A percentile compares a stretch with the other conserved stretches of the same genome.
These are phyloP conservation scores for Cyberlindnera mississippiensis DNA, from an alignment of 805 yeast genomes.

Conservation along the genomic window DNA sequence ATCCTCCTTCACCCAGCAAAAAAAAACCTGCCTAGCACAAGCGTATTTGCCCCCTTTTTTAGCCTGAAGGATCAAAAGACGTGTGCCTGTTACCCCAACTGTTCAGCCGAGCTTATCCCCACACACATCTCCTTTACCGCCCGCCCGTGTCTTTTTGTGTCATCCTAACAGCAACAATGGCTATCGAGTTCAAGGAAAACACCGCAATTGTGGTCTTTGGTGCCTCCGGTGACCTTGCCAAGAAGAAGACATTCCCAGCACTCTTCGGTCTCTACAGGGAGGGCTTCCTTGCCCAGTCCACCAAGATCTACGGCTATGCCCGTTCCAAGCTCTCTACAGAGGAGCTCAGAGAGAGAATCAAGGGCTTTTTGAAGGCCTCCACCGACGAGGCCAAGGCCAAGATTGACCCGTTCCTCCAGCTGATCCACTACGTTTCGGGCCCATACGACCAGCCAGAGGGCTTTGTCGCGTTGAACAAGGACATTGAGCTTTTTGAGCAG, in stretches of 20 bases:
- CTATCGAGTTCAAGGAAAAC: conserved; percentile 51
- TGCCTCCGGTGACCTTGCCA: conserved; percentile 93
- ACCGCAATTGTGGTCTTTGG: conserved; percentile 82
- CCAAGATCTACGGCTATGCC: conserved; percentile 87
- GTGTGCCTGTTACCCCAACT: no score
- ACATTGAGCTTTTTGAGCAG: conserved; percentile 57
- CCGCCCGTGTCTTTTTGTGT: background rate
- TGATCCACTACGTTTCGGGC: conserved; percentile 70
- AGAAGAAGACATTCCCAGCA: conserved; percentile 92
- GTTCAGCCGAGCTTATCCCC: no score
- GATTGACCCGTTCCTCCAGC: conserved; percentile 58
- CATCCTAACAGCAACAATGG: conserved; percentile 2
- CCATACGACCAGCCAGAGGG: conserved; percentile 79
- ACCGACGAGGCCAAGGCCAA: conserved; percentile 40
- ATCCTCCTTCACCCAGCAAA: no score
- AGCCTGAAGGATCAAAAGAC: no score
- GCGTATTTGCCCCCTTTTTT: background rate
- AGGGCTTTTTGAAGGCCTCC: conserved; percentile 54
- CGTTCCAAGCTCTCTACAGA: conserved; percentile 68
- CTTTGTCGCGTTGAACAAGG: conserved; percentile 51
- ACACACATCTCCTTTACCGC: background rate
- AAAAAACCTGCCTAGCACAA: no score
- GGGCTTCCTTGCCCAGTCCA: conserved; percentile 67
- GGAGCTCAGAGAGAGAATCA: conserved; percentile 66
- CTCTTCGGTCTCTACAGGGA: conserved; percentile 71